Evolutionary conservation across 73 alveolate genomes (phyloP).

Genomic region (Paramecium caudatum): DNA sequence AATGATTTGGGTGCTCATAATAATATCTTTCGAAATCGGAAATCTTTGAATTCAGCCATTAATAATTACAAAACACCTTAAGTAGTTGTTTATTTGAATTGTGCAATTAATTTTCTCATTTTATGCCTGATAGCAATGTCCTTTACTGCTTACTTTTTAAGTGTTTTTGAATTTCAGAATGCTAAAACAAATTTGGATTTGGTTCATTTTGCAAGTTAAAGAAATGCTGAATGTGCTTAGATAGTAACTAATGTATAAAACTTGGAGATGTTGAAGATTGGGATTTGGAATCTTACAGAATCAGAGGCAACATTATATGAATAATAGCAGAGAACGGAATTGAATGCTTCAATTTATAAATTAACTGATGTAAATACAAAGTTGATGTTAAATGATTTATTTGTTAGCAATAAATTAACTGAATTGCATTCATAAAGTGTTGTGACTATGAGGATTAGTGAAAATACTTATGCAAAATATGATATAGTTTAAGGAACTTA

Average conservation of each 20-base stretch:
- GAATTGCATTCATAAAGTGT: conserved; percentile 4
- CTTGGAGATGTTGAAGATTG: not conserved
- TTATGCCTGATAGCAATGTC: not conserved
- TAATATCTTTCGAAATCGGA: conserved; percentile 9
- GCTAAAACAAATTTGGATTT: not conserved
- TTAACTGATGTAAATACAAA: not conserved
- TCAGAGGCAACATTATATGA: not conserved
- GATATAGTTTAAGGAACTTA: conserved; percentile 32
- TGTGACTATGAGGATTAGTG: not conserved
- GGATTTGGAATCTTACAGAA: not conserved
- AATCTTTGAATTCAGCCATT: not conserved
- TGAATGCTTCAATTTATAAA: not conserved
- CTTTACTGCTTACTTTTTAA: not conserved
- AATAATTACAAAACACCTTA: not conserved
- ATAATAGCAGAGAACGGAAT: not conserved
- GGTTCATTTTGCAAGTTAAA: not conserved
- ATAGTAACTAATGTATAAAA: not conserved
- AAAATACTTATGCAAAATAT: not conserved
- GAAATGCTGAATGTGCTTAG: not conserved
- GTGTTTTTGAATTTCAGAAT: not conserved
- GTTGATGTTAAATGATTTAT: not conserved
- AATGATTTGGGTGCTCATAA: not conserved
- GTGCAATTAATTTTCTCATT: not conserved
- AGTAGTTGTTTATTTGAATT: not conserved
- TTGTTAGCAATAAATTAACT: not conserved